Evolutionary conservation across 2,329 filamentous ascomycete genomes (phyloP).

Genomic region (Fusarium udum): DNA sequence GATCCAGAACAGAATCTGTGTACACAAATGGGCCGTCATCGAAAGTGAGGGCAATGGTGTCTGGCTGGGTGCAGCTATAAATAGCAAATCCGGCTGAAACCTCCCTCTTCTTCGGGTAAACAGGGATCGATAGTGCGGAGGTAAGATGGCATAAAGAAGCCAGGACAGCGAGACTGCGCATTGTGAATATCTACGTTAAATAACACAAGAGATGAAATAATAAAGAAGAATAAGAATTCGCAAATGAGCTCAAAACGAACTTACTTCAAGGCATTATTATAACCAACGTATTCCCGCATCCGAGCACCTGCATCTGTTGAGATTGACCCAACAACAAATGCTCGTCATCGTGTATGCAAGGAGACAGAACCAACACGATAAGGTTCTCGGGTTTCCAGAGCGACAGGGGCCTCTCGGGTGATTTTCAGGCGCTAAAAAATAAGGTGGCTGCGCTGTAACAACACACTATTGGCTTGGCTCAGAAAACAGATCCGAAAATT

Average conservation of each 20-base stretch:
- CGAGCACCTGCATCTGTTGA: background rate
- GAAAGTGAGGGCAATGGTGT: constrained; percentile 19
- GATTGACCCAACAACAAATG: constrained; percentile 15
- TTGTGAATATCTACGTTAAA: background rate
- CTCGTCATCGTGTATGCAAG: constrained; percentile 14
- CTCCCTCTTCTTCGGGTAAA: background rate
- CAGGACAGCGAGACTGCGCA: background rate
- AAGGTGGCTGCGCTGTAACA: background rate
- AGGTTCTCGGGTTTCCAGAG: constrained; percentile 21
- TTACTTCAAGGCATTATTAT: background rate
- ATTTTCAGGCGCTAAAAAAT: background rate
- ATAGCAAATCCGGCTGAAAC: background rate
- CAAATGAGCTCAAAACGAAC: accelerated
- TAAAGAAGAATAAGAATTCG: background rate
- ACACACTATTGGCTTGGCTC: background rate
- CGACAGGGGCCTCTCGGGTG: background rate
- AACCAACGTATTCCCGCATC: background rate
- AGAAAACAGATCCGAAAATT: background rate
- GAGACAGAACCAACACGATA: background rate
- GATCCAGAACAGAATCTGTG: constrained; percentile 18
- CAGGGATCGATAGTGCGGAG: background rate
- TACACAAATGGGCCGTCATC: constrained; percentile 15
- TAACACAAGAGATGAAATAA: too few relatives aligned
- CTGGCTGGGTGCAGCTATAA: constrained; percentile 10
- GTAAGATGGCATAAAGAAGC: background rate